Percentiles rank a stretch among this genome's conserved stretches.
Evolutionary conservation across 352 stramenopile genomes (phyloP).

Genomic region (Phytopythium kandeliae): DNA sequence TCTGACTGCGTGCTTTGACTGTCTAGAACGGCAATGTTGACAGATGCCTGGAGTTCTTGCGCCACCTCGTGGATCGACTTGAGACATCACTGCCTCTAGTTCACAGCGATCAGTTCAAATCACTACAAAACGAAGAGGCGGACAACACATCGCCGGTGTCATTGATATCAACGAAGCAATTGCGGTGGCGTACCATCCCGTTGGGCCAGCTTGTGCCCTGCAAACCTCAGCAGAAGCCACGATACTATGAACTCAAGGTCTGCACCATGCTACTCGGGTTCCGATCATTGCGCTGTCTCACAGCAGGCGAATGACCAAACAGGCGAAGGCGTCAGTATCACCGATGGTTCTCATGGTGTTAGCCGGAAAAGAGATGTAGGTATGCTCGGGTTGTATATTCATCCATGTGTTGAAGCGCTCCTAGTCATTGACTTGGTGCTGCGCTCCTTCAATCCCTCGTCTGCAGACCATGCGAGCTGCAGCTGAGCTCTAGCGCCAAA

Average conservation of each 20-base stretch:
- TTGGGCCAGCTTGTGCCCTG: slow-evolving; percentile 30
- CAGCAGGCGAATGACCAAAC: neutral
- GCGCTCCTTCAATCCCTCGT: slow-evolving; percentile 1
- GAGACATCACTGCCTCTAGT: slow-evolving; percentile 26
- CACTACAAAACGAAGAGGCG: neutral
- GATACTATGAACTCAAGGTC: slow-evolving; percentile 47
- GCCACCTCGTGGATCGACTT: slow-evolving; percentile 31
- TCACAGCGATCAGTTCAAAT: slow-evolving; percentile 3
- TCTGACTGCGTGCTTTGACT: neutral
- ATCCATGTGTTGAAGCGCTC: too few species aligned
- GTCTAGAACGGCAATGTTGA: slow-evolving; percentile 25
- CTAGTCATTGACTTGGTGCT: too few species aligned
- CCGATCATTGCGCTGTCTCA: neutral
- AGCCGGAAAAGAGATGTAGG: slow-evolving; percentile 38
- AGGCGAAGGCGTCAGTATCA: slow-evolving; percentile 28
- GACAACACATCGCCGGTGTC: neutral
- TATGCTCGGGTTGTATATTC: slow-evolving; percentile 10
- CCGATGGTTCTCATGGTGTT: slow-evolving; percentile 47
- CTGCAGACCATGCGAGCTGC: slow-evolving; percentile 31
- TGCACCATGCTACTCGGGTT: neutral
- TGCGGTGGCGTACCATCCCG: slow-evolving; percentile 27
- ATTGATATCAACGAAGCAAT: slow-evolving; percentile 1
- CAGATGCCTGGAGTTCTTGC: slow-evolving; percentile 45
- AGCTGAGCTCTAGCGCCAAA: slow-evolving; percentile 43
- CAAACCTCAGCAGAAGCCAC: slow-evolving; percentile 16